These are phyloP conservation scores for Pseudogymnoascus sp. DNA, from an alignment of 2,329 filamentous ascomycete species.

Conservation along the genomic window DNA sequence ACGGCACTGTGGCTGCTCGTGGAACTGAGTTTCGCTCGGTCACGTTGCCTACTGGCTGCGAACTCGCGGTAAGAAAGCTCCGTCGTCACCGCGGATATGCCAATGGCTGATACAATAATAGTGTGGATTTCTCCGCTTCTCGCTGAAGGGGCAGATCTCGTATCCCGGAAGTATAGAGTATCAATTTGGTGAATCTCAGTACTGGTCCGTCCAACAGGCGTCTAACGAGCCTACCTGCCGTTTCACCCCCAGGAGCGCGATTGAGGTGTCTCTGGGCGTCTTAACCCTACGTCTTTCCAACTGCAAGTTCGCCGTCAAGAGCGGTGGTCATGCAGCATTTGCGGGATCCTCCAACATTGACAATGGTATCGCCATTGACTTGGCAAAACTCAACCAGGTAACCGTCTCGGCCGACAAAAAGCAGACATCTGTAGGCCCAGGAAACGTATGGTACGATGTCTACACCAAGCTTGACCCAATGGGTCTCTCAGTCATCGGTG, in stretches of 20 bases:
- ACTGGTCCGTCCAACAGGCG: conserved; percentile 20
- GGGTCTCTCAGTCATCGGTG: conserved; percentile 32
- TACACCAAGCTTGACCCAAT: conserved; percentile 30
- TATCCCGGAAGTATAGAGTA: conserved; percentile 16
- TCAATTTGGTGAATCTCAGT: conserved; percentile 15
- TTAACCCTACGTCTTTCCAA: conserved; percentile 12
- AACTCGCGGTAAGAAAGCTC: neutral
- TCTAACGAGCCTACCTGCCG: conserved; percentile 18
- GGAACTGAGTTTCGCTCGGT: neutral
- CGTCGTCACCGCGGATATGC: neutral
- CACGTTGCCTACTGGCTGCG: conserved; percentile 4
- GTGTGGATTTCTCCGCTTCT: conserved; percentile 17
- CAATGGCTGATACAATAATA: conserved; percentile 5
- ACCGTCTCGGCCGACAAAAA: conserved; percentile 24
- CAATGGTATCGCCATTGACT: conserved; percentile 42
- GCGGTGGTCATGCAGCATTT: conserved; percentile 21
- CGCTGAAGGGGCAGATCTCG: conserved; percentile 15
- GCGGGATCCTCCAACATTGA: conserved; percentile 44
- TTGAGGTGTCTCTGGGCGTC: conserved; percentile 4
- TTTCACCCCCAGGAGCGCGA: neutral
- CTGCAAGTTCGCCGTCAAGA: conserved; percentile 22
- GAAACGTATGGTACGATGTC: conserved; percentile 33
- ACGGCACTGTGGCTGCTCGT: neutral
- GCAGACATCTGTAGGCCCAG: conserved; percentile 30
- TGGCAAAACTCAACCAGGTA: conserved; percentile 27